phyloP scores from a whole-genome alignment of 2,329 filamentous ascomycete genomes.

The Colletotrichum tabaci region DNA sequence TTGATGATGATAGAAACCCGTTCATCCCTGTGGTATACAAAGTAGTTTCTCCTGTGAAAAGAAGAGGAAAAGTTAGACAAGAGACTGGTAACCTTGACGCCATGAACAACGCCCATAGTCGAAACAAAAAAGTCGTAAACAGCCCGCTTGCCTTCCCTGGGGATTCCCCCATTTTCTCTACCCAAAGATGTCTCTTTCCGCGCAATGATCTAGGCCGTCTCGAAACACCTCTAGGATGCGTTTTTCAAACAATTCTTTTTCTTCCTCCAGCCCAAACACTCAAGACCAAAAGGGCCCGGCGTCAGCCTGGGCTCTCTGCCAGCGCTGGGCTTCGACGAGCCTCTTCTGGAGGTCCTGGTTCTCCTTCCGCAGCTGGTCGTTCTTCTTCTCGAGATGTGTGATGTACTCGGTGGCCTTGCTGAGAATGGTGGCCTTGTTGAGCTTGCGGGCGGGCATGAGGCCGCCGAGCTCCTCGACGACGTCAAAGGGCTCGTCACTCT shows the following conservation, averaged over 20 bases:
- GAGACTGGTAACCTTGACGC: not conserved
- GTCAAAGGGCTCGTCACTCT: constrained; percentile 45
- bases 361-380: constrained; percentile 51
- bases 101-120: not conserved
- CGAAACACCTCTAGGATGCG: not conserved
- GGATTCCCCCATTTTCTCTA: not conserved
- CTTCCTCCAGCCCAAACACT: not conserved
- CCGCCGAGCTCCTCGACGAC: constrained; percentile 49
- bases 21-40: constrained; percentile 8
- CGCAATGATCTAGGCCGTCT: not conserved
- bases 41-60: not conserved
- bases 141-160: not conserved
- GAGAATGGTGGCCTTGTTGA: constrained; percentile 61
- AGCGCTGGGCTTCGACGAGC: constrained; percentile 37
- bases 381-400: constrained; percentile 54
- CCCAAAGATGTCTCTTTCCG: not conserved
- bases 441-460: constrained; percentile 54
- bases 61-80: not conserved
- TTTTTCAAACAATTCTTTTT: not conserved
- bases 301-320: constrained; percentile 36
- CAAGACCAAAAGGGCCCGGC: constrained; percentile 24
- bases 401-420: constrained; percentile 58
- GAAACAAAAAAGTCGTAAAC: not conserved
- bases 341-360: constrained; percentile 52
- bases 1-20: not conserved